Evolutionary conservation across 164 flowering plant species (phyloP), one percentile per base, ranked within the genome.

Genomic region (Chimonanthus praecox): DNA sequence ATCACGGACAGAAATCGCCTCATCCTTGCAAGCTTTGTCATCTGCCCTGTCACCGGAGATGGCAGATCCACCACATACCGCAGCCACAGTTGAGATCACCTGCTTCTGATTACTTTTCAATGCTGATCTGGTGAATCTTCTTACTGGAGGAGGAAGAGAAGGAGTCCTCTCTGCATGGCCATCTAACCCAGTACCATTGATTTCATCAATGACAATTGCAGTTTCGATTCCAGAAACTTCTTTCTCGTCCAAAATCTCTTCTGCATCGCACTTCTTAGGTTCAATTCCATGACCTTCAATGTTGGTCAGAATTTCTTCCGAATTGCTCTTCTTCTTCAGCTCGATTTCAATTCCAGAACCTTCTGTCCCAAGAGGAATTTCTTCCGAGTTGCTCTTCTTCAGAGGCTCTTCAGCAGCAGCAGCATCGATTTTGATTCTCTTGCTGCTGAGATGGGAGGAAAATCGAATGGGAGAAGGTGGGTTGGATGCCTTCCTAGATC

Each of bases 101-200:
- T 50, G 61, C 64, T 63, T 62, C 5, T 6, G 61, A 67, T 65
- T 47, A 2, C 46, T 54, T 46, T 74, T 74, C 54, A 71, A 63
- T 6, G 15, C 2, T 6, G 76, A 73, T 68, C 77, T 67, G n/a
- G 76, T 73, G 51, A 73, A 73, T 43, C 73, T 60, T 49, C 58
- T 65, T 13, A 9, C 2, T 10, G 65, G 69, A 5, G 63, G 50
- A 9, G 21, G 8, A 63, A 7, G 46, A 20, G 49, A 50, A 43
- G 20, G 18, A 4, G 47, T 15, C 63, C 43, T 11, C 43, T 49
- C 50, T 49, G 2, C 60, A 43, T 7, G 64, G 2, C 21, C 18
- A 11, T 33, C 33, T 33, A 33, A 33, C 33, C 33, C 33, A 33
- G 33, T 33, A 33, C 16, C 64, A 11, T 44, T 46, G 70, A 16